Conservation (phyloP, 768 basidiomycete species). For the Gymnopilus dilepis region DNA sequence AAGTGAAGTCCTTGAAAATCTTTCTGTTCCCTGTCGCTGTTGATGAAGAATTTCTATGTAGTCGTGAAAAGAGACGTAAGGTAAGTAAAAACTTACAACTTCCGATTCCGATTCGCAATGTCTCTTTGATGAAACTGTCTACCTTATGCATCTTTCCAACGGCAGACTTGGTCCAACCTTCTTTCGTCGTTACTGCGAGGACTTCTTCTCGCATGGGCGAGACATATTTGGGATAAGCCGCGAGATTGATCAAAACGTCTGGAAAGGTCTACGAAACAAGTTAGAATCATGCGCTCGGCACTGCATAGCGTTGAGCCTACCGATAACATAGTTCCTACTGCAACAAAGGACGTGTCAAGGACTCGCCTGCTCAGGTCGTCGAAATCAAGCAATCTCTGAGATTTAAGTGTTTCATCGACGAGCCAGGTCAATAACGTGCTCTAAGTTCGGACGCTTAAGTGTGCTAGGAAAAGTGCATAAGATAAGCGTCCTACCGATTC, state of each 20-base stretch:
- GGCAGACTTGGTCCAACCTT: slow-evolving; percentile 1
- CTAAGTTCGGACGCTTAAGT: background rate
- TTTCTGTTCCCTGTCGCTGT: background rate
- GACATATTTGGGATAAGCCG: background rate
- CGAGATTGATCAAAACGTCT: background rate
- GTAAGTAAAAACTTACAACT: background rate
- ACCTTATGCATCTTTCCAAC: background rate
- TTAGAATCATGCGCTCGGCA: background rate
- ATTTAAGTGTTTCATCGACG: background rate
- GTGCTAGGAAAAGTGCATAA: too few species aligned
- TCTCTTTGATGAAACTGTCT: slow-evolving; percentile 1
- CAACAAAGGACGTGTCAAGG: background rate
- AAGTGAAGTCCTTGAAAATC: background rate
- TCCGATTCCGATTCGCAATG: background rate
- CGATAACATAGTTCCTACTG: background rate
- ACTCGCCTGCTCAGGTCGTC: background rate
- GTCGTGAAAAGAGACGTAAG: background rate
- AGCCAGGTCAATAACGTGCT: background rate
- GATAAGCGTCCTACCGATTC: too few species aligned
- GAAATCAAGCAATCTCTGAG: background rate
- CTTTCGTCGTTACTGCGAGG: background rate
- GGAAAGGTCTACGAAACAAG: background rate
- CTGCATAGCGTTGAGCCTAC: background rate
- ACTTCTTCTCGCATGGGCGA: background rate
- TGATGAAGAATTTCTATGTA: background rate